Conservation (phyloP, 2,329 filamentous ascomycete species). For the Helotiales sp. region DNA sequence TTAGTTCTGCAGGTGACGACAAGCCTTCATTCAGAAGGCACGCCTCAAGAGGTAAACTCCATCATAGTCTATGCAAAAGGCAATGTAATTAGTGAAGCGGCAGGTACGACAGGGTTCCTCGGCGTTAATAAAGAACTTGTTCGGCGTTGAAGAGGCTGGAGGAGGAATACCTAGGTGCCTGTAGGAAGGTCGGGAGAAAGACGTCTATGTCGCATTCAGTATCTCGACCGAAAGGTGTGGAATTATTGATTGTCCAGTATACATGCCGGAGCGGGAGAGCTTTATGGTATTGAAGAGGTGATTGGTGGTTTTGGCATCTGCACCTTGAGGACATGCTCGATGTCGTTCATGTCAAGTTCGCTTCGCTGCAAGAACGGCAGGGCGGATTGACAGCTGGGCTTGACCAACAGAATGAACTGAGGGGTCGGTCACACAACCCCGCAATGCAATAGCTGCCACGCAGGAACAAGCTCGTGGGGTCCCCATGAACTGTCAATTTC, state of each 20-base stretch:
- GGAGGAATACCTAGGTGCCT: background rate
- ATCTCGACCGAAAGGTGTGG: background rate
- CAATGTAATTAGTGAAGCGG: background rate
- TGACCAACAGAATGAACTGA: background rate
- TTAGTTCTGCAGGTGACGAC: background rate
- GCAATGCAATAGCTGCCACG: background rate
- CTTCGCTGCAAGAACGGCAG: background rate
- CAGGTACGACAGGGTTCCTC: background rate
- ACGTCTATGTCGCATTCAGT: conserved; percentile 2
- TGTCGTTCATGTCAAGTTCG: background rate
- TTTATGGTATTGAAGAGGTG: background rate
- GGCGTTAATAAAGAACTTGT: background rate
- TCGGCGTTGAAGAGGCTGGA: background rate
- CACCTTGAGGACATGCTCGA: too few species aligned
- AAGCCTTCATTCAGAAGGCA: background rate
- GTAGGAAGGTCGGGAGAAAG: too few species aligned
- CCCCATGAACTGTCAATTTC: background rate
- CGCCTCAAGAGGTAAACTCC: background rate
- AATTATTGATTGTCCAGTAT: background rate
- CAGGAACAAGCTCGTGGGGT: conserved; percentile 2
- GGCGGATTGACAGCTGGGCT: background rate
- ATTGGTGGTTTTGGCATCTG: background rate
- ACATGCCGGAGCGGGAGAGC: background rate
- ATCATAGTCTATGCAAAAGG: background rate
- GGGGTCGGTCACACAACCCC: background rate